These are phyloP conservation scores for Phycomyces blakesleeanus DNA, from an alignment of 192 early-diverging fungal species.

Conservation along the genomic window DNA sequence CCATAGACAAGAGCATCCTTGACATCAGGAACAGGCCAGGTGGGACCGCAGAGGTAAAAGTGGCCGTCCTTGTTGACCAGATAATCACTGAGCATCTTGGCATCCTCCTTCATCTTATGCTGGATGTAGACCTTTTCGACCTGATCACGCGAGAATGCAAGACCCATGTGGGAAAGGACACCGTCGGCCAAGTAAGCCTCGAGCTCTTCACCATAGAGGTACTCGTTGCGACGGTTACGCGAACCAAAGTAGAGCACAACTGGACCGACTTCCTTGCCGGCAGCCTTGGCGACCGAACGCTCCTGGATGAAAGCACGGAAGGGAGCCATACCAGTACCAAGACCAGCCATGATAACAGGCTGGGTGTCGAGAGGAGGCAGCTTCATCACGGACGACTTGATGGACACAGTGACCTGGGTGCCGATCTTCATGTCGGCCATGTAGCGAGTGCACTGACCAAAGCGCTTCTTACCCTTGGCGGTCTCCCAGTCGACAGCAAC, in stretches of 20 bases:
- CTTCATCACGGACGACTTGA: conserved; percentile 98
- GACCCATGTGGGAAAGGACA: conserved; percentile 79
- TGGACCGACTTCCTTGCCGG: conserved; percentile 82
- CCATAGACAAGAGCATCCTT: conserved; percentile 83
- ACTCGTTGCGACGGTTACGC: conserved; percentile 89
- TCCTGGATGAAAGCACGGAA: conserved; percentile 98
- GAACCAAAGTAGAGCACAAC: conserved; percentile 97
- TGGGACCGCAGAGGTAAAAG: conserved; percentile 97
- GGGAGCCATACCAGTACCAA: conserved; percentile 98
- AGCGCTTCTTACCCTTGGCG: conserved; percentile 60
- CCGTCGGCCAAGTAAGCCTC: conserved; percentile 92
- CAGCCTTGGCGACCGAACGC: conserved; percentile 72
- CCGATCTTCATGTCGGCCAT: conserved; percentile 67
- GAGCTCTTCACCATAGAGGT: conserved; percentile 94
- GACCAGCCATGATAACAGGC: conserved; percentile 95
- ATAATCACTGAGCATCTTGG: conserved; percentile 65
- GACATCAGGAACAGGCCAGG: conserved; percentile 94
- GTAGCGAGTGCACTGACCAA: conserved; percentile 92
- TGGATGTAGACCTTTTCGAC: conserved; percentile 95
- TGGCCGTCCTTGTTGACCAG: conserved; percentile 74
- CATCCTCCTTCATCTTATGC: conserved; percentile 89
- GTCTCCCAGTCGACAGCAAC: conserved; percentile 89
- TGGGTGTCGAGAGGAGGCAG: conserved; percentile 74
- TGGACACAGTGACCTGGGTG: conserved; percentile 71
- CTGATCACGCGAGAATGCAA: conserved; percentile 95